Evolutionary conservation across 306 rosid species (phyloP).

Genomic region (Rosa persica): DNA sequence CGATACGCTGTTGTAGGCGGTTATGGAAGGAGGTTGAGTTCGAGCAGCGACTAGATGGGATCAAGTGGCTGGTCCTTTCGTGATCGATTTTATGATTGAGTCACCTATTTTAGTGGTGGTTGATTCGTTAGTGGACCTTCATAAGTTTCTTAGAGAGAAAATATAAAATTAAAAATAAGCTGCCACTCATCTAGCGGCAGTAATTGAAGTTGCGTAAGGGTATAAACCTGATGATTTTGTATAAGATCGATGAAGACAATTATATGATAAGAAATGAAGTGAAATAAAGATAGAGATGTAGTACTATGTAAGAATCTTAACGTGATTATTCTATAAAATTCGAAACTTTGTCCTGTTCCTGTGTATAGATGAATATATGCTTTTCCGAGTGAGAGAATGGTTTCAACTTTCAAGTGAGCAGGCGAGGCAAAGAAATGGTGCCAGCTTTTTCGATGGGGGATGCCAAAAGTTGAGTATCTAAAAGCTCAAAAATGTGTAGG

Average conservation of each 20-base stretch:
- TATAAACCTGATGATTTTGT: not conserved
- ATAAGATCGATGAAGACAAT: not conserved
- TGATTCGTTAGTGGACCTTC: too few species aligned
- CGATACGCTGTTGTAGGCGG: too few species aligned
- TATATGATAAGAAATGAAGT: not conserved
- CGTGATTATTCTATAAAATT: slow-evolving; percentile 13
- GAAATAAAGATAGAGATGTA: not conserved
- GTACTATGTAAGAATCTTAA: slow-evolving; percentile 7
- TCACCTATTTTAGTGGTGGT: too few species aligned
- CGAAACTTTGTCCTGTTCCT: slow-evolving; percentile 31
- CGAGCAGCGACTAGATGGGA: too few species aligned
- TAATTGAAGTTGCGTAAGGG: not conserved
- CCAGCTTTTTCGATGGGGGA: slow-evolving; percentile 44
- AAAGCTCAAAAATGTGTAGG: slow-evolving; percentile 43
- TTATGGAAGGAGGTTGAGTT: too few species aligned
- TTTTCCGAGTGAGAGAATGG: slow-evolving; percentile 30
- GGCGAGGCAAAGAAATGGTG: slow-evolving; percentile 23
- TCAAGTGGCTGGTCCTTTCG: too few species aligned
- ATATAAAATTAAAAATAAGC: not conserved
- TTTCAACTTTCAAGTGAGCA: slow-evolving; percentile 34
- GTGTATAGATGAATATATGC: slow-evolving; percentile 26
- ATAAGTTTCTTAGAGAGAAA: too few species aligned
- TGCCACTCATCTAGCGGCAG: not conserved
- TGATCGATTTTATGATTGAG: too few species aligned
- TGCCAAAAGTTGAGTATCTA: slow-evolving; percentile 46